Conservation (phyloP, 2,329 filamentous ascomycete species). For the Huntiella omanensis region DNA sequence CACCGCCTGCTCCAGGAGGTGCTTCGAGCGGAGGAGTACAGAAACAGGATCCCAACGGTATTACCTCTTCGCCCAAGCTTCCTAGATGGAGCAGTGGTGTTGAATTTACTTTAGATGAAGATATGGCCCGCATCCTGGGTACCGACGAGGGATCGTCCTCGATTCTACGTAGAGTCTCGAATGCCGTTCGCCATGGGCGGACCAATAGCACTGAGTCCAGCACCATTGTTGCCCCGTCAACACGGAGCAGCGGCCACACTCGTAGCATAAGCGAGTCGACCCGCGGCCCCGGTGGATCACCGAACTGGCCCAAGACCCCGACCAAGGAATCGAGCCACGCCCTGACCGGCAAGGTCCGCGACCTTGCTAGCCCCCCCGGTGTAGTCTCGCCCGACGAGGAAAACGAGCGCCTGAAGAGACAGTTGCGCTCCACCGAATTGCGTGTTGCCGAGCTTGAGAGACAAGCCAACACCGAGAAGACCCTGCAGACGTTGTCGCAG, state of each 20-base stretch:
- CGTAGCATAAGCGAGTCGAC: conserved; percentile 52
- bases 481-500: conserved; percentile 60
- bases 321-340: conserved; percentile 31
- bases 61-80: conserved; percentile 39
- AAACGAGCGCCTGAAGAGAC: conserved; percentile 47
- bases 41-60: conserved; percentile 9
- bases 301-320: conserved; percentile 53
- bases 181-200: conserved; percentile 80
- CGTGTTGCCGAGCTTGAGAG: conserved; percentile 71
- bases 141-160: conserved; percentile 61
- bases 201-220: conserved; percentile 56
- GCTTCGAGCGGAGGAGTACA: conserved; percentile 7
- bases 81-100: conserved; percentile 61
- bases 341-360: conserved; percentile 19
- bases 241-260: conserved; percentile 25
- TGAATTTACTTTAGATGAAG: conserved; percentile 88
- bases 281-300: conserved; percentile 36
- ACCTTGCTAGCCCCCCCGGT: conserved; percentile 54
- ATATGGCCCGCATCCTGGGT: conserved; percentile 75
- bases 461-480: conserved; percentile 49
- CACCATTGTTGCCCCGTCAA: neutral
- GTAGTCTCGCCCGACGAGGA: conserved; percentile 40
- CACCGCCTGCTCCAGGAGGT: conserved; percentile 10
- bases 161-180: conserved; percentile 74
- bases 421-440: conserved; percentile 65